phyloP scores from a whole-genome alignment of 495 filamentous ascomycete genomes.

The Hyaloscypha variabilis region DNA sequence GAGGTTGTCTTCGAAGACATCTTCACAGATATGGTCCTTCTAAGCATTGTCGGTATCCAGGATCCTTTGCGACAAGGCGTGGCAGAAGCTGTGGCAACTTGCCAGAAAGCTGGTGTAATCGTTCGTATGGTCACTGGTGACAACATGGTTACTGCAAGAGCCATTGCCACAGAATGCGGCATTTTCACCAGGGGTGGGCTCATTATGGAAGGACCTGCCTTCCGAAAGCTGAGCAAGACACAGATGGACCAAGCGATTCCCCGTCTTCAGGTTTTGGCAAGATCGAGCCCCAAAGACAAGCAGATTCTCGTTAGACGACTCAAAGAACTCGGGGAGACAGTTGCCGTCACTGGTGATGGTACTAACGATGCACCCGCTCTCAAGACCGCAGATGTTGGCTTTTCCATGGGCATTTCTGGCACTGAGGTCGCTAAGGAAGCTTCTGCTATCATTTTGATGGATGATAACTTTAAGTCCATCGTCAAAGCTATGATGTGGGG shows the following conservation, averaged over 20 bases:
- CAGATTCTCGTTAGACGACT: conserved; percentile 76
- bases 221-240: conserved; percentile 72
- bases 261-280: conserved; percentile 77
- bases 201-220: conserved; percentile 83
- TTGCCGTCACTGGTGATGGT: conserved; percentile 89
- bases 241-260: conserved; percentile 76
- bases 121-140: conserved; percentile 94
- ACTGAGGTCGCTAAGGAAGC: conserved; percentile 95
- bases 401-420: conserved; percentile 90
- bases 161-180: conserved; percentile 82
- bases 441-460: conserved; percentile 88
- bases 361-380: conserved; percentile 90
- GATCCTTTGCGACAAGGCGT: conserved; percentile 86
- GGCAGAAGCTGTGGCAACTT: conserved; percentile 70
- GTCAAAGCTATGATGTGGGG: conserved; percentile 91
- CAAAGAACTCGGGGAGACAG: conserved; percentile 85
- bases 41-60: conserved; percentile 84
- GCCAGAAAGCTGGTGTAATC: conserved; percentile 76
- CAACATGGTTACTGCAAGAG: conserved; percentile 78
- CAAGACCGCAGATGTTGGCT: conserved; percentile 84
- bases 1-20: conserved; percentile 79
- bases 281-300: conserved; percentile 89
- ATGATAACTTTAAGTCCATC: conserved; percentile 89
- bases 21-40: conserved; percentile 75
- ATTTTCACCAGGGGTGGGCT: conserved; percentile 75